phyloP scores from a whole-genome alignment of 1,284 basidiomycete genomes.

The Heterobasidion annosum region DNA sequence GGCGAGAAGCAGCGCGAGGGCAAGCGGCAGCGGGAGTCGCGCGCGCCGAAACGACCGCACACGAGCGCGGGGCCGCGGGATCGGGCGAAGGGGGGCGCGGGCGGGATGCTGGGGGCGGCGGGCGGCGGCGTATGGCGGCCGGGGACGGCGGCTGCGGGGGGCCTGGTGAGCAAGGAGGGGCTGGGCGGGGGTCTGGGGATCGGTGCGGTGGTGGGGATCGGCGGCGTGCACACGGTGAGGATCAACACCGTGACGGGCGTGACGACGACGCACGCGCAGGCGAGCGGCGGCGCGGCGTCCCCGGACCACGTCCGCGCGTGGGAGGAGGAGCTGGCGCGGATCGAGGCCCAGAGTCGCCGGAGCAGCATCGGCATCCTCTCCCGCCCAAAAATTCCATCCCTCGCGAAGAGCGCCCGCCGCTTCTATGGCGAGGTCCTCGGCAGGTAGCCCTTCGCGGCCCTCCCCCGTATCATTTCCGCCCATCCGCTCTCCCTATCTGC shows the following conservation, averaged over 20 bases:
- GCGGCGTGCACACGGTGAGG: slow-evolving; percentile 5
- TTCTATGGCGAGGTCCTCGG: neutral
- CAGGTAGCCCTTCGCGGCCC: neutral
- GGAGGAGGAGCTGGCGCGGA: slow-evolving; percentile 68
- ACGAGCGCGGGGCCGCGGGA: slow-evolving; percentile 8
- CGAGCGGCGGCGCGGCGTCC: slow-evolving; percentile 1
- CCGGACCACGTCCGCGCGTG: slow-evolving; percentile 46
- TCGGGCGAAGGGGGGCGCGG: slow-evolving; percentile 8
- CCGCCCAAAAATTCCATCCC: neutral
- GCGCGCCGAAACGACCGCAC: slow-evolving; percentile 15
- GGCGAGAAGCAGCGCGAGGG: slow-evolving; percentile 22
- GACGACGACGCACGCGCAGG: slow-evolving; percentile 1
- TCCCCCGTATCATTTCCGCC: too few relatives aligned
- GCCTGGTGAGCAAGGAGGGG: slow-evolving; percentile 3
- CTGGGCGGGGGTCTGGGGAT: slow-evolving; percentile 8
- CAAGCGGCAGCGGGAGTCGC: slow-evolving; percentile 10
- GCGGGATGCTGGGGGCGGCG: neutral
- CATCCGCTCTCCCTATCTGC: too few relatives aligned
- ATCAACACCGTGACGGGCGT: slow-evolving; percentile 5
- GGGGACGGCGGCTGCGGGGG: slow-evolving; percentile 13
- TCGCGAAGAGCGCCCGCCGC: neutral
- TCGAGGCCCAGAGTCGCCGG: slow-evolving; percentile 54
- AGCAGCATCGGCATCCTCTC: slow-evolving; percentile 26
- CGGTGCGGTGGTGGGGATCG: slow-evolving; percentile 3
- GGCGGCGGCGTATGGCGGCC: slow-evolving; percentile 4